Evolutionary conservation across 1,139 yeast genomes (phyloP).

Genomic region (Ashbya aceris): DNA sequence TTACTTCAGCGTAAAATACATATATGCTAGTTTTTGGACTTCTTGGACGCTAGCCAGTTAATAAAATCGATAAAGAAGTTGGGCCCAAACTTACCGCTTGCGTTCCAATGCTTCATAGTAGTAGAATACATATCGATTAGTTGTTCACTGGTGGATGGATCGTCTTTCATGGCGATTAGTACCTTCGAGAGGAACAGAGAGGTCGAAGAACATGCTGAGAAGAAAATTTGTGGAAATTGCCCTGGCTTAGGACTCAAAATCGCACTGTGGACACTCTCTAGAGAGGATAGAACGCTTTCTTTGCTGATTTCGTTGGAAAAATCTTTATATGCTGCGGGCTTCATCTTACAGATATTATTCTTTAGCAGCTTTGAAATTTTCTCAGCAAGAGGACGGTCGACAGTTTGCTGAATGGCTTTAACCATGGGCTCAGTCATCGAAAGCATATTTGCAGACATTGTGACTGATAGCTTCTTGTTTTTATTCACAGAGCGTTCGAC

Average conservation of each 20-base stretch:
- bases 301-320: conserved; percentile 14
- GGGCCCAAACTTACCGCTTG: conserved; percentile 44
- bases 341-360: conserved; percentile 50
- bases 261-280: conserved; percentile 25
- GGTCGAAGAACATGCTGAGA: conserved; percentile 21
- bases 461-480: neutral
- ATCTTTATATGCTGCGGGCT: conserved; percentile 11
- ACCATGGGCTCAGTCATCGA: conserved; percentile 51
- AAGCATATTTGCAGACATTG: conserved; percentile 24
- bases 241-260: conserved; percentile 29
- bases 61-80: conserved; percentile 67
- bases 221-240: conserved; percentile 18
- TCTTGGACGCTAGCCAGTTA: conserved; percentile 60
- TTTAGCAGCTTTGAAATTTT: conserved; percentile 69
- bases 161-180: conserved; percentile 29
- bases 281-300: conserved; percentile 7
- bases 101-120: conserved; percentile 55
- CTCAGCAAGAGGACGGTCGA: conserved; percentile 59
- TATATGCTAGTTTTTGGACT: conserved; percentile 7
- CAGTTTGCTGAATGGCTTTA: conserved; percentile 51
- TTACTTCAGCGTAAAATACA: neutral
- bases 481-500: conserved; percentile 16
- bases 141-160: conserved; percentile 27
- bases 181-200: conserved; percentile 56
- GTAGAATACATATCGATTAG: conserved; percentile 49